Evolutionary conservation across 176 grass and related monocot species (phyloP).

Genomic region (Pontederia paniculata): DNA sequence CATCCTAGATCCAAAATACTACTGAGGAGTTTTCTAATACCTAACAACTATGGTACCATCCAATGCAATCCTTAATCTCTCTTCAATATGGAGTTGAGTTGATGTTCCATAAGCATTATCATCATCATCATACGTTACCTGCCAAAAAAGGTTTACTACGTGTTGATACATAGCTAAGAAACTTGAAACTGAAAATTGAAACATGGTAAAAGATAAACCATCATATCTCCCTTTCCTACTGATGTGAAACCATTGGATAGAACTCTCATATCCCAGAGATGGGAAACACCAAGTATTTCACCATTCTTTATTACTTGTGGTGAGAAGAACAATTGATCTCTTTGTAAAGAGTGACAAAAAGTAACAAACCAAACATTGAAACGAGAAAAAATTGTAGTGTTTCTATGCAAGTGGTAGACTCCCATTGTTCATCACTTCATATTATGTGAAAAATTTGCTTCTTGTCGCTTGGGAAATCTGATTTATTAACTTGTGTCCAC

Average conservation of each 20-base stretch:
- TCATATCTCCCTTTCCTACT: constrained; percentile 74
- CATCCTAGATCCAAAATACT: too few species aligned
- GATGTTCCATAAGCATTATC: constrained; percentile 95
- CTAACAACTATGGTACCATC: constrained; percentile 93
- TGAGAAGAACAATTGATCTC: too few species aligned
- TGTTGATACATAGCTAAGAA: constrained; percentile 25
- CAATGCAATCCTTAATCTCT: constrained; percentile 82
- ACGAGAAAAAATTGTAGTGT: background rate
- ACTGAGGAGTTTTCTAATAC: too few species aligned
- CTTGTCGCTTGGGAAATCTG: too few species aligned
- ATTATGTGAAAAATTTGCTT: too few species aligned
- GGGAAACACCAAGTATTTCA: constrained; percentile 98
- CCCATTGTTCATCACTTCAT: background rate
- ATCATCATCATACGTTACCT: constrained; percentile 96
- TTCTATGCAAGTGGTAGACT: constrained; percentile 16
- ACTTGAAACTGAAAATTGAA: constrained; percentile 19
- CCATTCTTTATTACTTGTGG: constrained; percentile 97
- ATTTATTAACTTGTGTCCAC: too few species aligned
- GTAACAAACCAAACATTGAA: background rate
- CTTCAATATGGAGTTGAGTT: constrained; percentile 74
- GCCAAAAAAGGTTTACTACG: constrained; percentile 36
- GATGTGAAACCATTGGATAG: constrained; percentile 91
- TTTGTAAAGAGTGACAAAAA: too few species aligned
- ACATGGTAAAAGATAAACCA: constrained; percentile 31
- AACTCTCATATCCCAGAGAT: constrained; percentile 87